Evolutionary conservation across 306 rosid species (phyloP), one percentile per base, ranked within the genome.

Genomic region (Prinsepia uniflora): DNA sequence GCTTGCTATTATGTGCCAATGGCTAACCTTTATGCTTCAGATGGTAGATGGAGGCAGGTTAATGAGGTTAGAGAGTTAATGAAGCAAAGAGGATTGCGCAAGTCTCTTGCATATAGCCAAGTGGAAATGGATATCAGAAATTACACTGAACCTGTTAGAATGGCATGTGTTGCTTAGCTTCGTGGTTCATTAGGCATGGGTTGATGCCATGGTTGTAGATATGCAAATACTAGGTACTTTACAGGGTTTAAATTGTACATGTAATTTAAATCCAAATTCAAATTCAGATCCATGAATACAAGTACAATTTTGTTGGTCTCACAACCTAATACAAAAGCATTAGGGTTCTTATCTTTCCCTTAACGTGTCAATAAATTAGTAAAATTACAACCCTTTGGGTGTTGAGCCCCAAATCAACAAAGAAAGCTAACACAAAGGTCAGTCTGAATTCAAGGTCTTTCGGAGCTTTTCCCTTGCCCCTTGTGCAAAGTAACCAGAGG

Each of bases 1-100:
- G 86, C 96, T 75, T 82, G 86, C 67, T 87, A 87, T 73, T 91
- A 84, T 42, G 91, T 91, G 79, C 96, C 89, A 52, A 76, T 91
- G 70, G 80, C 86, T 67, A 91, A 91, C 79, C 69, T 87, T 36
- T 89, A 85, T 84, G 96, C 96, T 73, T 89, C 84, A 2, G 91
- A 86, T 84, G 96, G 96, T 63, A 85, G 93, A 77, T 91, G 97
- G 96, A 83, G 87, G 77, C 81, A 82, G 78, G 96, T 91, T 80
- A 82, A 82, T 82, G 79, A 84, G 72, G 82, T 89, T 65, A 89
- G 93, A 66, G 79, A 85, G 79, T 64, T 81, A 72, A 87, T 91
- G 86, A 86, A 81, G 78, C 83, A 75, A 17, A 87, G 82, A 70
- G 87, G 91, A 52, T 72, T 91, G 74, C 82, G 75, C 72, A 89